phyloP scores from a whole-genome alignment of 805 yeast species.

The Lachancea mirantina region DNA sequence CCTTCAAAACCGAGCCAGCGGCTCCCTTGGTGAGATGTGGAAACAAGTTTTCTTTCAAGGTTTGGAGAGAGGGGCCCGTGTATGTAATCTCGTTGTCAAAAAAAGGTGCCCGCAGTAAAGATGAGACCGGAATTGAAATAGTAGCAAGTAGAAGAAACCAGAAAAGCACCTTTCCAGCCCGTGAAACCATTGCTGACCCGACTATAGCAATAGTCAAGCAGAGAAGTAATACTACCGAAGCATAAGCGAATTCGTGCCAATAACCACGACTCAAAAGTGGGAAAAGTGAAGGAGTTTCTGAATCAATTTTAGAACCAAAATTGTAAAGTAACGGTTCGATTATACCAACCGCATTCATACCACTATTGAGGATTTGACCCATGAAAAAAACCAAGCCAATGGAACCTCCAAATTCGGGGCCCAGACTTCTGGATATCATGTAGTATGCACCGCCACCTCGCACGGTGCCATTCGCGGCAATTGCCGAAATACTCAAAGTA shows the following conservation, averaged over 20 bases:
- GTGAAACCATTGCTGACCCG: constrained; percentile 76
- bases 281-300: constrained; percentile 32
- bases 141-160: constrained; percentile 62
- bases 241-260: constrained; percentile 63
- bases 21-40: constrained; percentile 87
- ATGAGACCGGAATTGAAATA: constrained; percentile 73
- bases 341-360: constrained; percentile 92
- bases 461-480: constrained; percentile 95
- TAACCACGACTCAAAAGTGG: constrained; percentile 61
- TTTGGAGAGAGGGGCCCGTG: constrained; percentile 68
- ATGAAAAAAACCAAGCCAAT: constrained; percentile 90
- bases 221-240: constrained; percentile 56
- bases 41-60: constrained; percentile 55
- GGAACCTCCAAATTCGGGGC: constrained; percentile 98
- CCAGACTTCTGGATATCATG: constrained; percentile 90
- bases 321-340: constrained; percentile 83
- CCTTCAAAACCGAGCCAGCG: constrained; percentile 67
- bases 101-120: constrained; percentile 59
- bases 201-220: constrained; percentile 74
- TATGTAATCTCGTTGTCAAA: constrained; percentile 45
- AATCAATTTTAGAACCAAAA: constrained; percentile 59
- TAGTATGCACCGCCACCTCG: constrained; percentile 98
- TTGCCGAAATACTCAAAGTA: constrained; percentile 85
- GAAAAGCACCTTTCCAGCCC: constrained; percentile 72
- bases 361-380: constrained; percentile 88